These are phyloP conservation scores for Mycosphaerelloides madeirae DNA, from an alignment of 2,329 filamentous ascomycete species.

Conservation along the genomic window DNA sequence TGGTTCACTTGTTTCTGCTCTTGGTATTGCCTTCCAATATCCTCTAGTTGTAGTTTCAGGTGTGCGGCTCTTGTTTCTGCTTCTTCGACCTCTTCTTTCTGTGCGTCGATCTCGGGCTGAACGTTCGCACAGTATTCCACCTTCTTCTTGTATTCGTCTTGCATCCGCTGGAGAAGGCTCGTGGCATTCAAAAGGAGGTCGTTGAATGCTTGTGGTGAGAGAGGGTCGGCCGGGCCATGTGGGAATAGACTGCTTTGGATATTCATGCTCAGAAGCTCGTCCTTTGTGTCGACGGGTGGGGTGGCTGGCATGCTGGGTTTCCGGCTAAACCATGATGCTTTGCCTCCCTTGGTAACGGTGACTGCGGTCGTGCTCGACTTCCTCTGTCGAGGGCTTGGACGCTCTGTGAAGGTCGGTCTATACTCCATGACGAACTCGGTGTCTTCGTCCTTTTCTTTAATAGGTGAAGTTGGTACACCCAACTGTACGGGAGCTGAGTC, in stretches of 20 bases:
- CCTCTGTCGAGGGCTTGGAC: conserved; percentile 18
- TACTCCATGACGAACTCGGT: conserved; percentile 35
- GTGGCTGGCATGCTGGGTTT: conserved; percentile 15
- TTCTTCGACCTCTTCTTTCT: conserved; percentile 59
- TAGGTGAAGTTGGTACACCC: conserved; percentile 27
- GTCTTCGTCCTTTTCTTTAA: conserved; percentile 26
- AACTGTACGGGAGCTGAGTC: conserved; percentile 32
- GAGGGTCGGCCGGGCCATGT: conserved; percentile 44
- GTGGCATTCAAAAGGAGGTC: conserved; percentile 55
- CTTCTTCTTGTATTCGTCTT: conserved; percentile 53
- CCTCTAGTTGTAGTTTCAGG: conserved; percentile 58
- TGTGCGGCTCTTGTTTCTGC: conserved; percentile 53
- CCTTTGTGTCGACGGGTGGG: conserved; percentile 23
- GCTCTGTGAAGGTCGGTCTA: conserved; percentile 30
- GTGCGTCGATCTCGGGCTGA: conserved; percentile 52
- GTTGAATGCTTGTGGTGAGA: conserved; percentile 52
- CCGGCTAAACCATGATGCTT: conserved; percentile 32
- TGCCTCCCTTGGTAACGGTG: not conserved
- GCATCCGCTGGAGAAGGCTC: conserved; percentile 50
- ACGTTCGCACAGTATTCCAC: conserved; percentile 48
- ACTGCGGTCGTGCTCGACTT: conserved; percentile 10
- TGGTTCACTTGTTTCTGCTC: conserved; percentile 56
- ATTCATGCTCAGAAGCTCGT: conserved; percentile 53
- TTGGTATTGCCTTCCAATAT: conserved; percentile 51
- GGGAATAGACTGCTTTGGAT: conserved; percentile 53